These are phyloP conservation scores for Fraxinus dipetala DNA, from an alignment of 305 asterid genomes.

Conservation along the genomic window DNA sequence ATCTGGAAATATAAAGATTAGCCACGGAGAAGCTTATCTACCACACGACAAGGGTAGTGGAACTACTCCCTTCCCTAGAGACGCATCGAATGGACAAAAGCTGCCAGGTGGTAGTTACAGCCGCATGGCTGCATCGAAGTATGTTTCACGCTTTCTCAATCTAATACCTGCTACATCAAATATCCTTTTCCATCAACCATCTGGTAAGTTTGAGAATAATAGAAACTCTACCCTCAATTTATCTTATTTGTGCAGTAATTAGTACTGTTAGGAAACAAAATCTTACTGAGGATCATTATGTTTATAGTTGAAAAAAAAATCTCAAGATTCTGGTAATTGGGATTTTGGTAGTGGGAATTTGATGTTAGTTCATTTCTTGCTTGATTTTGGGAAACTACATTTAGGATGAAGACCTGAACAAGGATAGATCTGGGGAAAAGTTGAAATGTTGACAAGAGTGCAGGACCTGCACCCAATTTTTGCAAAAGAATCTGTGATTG, in stretches of 20 bases:
- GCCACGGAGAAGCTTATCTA: conserved; percentile 97
- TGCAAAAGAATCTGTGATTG: neutral
- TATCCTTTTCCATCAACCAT: conserved; percentile 53
- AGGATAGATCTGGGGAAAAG: neutral
- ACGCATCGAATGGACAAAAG: conserved; percentile 46
- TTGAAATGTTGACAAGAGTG: neutral
- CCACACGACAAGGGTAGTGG: conserved; percentile 98
- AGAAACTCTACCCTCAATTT: conserved; percentile 17
- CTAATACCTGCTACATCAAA: conserved; percentile 71
- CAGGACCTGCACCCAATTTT: neutral
- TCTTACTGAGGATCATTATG: neutral
- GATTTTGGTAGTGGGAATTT: neutral
- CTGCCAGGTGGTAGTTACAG: conserved; percentile 70
- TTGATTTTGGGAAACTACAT: neutral
- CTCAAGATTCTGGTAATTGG: neutral
- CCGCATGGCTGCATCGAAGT: conserved; percentile 89
- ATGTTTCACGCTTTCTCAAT: conserved; percentile 87
- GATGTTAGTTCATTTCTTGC: neutral
- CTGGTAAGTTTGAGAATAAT: conserved; percentile 53
- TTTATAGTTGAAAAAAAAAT: neutral
- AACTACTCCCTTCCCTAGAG: conserved; percentile 67
- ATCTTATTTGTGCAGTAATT: neutral
- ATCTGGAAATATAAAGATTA: conserved; percentile 88
- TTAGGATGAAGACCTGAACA: neutral
- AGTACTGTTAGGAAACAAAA: neutral